Evolutionary conservation across 441 rosid genomes (phyloP).

Genomic region (Cnidoscolus chayamansa): DNA sequence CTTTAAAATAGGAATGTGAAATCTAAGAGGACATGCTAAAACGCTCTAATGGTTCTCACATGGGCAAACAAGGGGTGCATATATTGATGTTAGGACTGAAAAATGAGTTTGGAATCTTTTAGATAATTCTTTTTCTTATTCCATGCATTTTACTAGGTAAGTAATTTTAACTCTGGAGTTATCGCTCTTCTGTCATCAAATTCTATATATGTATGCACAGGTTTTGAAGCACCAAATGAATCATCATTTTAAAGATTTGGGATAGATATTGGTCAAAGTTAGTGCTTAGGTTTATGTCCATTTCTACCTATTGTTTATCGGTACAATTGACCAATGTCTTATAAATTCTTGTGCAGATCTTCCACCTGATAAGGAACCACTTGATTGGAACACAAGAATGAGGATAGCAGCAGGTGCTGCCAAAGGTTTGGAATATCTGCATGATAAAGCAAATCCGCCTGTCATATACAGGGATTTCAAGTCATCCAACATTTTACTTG

Average conservation of each 20-base stretch:
- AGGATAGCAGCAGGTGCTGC: slow-evolving; percentile 98
- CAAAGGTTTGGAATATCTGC: slow-evolving; percentile 74
- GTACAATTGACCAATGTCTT: neutral
- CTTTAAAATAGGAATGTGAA: neutral
- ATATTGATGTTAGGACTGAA: neutral
- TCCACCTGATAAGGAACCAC: slow-evolving; percentile 59
- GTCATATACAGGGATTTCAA: slow-evolving; percentile 87
- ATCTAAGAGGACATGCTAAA: no score
- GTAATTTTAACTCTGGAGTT: no score
- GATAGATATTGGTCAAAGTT: neutral
- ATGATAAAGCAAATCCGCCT: slow-evolving; percentile 67
- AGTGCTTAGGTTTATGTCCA: slow-evolving; percentile 7
- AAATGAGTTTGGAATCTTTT: neutral
- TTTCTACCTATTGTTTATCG: neutral
- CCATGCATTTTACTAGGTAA: no score
- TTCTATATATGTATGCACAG: neutral
- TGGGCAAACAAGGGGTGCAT: neutral
- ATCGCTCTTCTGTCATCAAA: neutral
- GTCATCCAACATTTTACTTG: slow-evolving; percentile 82
- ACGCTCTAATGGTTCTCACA: neutral
- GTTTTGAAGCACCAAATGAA: neutral
- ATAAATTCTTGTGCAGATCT: slow-evolving; percentile 39
- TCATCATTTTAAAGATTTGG: neutral
- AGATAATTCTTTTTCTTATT: neutral
- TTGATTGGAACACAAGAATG: slow-evolving; percentile 29